Percentiles rank a stretch among this genome's conserved stretches.
Conservation (phyloP, 2,329 filamentous ascomycete species). For the Teratosphaeria nubilosa region DNA sequence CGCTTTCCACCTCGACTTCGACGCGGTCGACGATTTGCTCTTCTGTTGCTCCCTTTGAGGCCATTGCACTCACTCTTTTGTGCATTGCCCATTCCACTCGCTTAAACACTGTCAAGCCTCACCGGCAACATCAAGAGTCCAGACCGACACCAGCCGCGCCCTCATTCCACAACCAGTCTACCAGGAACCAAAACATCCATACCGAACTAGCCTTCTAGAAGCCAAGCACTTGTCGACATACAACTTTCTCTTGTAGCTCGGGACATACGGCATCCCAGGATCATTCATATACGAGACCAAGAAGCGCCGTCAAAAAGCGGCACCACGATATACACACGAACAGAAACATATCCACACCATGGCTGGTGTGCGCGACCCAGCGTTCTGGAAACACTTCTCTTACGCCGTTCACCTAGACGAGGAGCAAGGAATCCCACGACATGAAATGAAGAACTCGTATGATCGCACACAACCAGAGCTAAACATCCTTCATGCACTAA, state of each 20-base stretch:
- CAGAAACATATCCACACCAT: conserved; percentile 19
- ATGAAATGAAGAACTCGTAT: conserved; percentile 31
- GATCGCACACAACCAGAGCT: conserved; percentile 8
- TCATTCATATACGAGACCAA: background rate
- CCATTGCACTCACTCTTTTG: background rate
- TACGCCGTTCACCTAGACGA: conserved; percentile 48
- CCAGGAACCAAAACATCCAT: background rate
- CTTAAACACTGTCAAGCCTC: background rate
- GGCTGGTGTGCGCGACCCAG: conserved; percentile 46
- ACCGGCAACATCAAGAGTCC: background rate
- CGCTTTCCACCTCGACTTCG: background rate
- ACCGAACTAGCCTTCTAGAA: background rate
- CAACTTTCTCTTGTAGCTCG: background rate
- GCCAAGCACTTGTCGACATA: background rate
- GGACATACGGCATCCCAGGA: background rate
- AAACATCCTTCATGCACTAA: background rate
- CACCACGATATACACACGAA: background rate
- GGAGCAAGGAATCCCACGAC: conserved; percentile 18
- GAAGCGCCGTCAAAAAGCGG: background rate
- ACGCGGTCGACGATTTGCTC: background rate
- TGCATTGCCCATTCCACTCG: background rate
- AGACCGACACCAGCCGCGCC: background rate
- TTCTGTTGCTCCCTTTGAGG: background rate
- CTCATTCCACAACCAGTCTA: background rate
- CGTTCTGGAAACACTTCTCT: conserved; percentile 52